Base-by-base conservation (phyloP, 148 eudicot genomes). In the Rhododendron williamsianum region DNA sequence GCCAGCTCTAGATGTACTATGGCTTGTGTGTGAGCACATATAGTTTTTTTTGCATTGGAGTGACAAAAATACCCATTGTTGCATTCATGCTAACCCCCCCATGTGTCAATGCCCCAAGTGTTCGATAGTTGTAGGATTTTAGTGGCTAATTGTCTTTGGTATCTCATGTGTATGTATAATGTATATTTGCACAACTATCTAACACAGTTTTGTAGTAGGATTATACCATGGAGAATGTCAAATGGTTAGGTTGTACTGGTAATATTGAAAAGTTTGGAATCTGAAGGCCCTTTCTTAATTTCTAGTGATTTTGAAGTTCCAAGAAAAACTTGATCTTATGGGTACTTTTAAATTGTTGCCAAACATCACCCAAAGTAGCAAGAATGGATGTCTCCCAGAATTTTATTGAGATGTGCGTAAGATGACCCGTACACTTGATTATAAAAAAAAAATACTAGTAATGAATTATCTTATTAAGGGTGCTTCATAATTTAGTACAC, bases 131-230 rank as follows among this genome's bases (percentile, higher is more conserved):
- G 78, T 84, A 49, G 81, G 82, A 30, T 81, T 41, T 79, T 71
- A 63, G 78, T 77, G 83, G 84, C 87, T 87, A 87, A 52, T 84
- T 52, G 84, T 36, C 49, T 71, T 38, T 13, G 21, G 3, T 41
- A 19, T 58, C 72, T 82, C 88, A 82, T 82, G 46, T 87, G 81
- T 90, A 87, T 85, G 86, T 90, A 80, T 88, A 86, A 52, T 92
- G 92, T 90, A 86, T 83, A 90, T 88, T 77, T 88, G 87, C 88
- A 81, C 85, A 84, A 85, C 87, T 78, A 81, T 83, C 86, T 85
- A 91, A 87, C 89, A 87, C 78, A 79, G 73, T 91, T 88, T 87
- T 87, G 76, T 74, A 35, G 87, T 87, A 76, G 49, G 54, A 77
- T 69, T 49, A 76, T 46, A 83, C 16, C 12, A 82, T 82, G 23